Evolutionary conservation across 345 rosid genomes (phyloP), one percentile per base, ranked within the genome.

Genomic region (Barbarea vulgaris): DNA sequence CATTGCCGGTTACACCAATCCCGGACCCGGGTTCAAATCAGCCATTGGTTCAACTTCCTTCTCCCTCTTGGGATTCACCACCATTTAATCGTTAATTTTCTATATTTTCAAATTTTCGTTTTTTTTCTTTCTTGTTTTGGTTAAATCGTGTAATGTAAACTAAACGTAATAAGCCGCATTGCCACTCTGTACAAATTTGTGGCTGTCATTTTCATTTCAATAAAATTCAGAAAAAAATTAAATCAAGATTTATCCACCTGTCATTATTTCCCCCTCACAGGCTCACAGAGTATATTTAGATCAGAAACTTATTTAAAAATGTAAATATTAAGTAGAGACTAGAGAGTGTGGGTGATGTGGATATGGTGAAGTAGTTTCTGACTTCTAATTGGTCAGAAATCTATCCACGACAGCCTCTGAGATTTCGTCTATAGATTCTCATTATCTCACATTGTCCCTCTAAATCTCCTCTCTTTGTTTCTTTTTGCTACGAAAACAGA

Each of bases 361-460:
- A 93, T 93, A 87, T 77, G 81, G 76, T 67, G 51, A 86, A 81
- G 36, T 70, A 42, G 79, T 30, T 31, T 66, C 81, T 66, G 63
- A 86, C 17, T 53, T 67, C 84, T 64, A 50, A 94, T 94, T 94
- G 97, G 98, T 79, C 73, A 66, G 87, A 72, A 85, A 88, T 87
- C 97, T 88, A 87, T 90, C 96, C 88, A 78, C 70, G 63, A 28
- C 61, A 25, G 73, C 41, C 58, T 9, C 73, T 19, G 8, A 66
- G 88, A 91, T 89, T 65, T 81, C 89, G 55, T 78, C 71, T 55
- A 81, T 39, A 69, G 96, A 89, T 89, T 88, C 68, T 77, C 81
- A 77, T 91, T 86, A 73, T 81, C 68, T 81, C 83, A 89, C 81
- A 17, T 71, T 88, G 3, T 80, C 87, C 77, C 87, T 80, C 82